A percentile compares a stretch with the other conserved stretches of the same genome.
These are phyloP conservation scores for Boletellus ananiceps DNA, from an alignment of 768 basidiomycete genomes.

Conservation along the genomic window DNA sequence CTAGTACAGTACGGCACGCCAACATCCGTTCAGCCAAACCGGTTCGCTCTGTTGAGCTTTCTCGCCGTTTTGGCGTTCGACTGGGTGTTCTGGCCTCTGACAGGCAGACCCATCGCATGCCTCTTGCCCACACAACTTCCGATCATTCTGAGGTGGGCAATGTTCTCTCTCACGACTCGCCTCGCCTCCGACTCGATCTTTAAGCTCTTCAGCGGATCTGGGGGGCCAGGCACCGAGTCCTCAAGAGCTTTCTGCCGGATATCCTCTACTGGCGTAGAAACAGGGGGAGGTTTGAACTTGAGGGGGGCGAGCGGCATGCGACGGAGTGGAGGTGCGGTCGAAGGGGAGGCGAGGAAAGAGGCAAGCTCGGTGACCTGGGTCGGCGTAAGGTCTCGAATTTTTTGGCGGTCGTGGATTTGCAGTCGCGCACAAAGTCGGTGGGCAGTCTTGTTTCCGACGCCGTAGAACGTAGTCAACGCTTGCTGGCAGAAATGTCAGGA, in stretches of 20 bases:
- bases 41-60: conserved; percentile 83
- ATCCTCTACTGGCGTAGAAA: conserved; percentile 31
- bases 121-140: conserved; percentile 90
- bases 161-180: conserved; percentile 82
- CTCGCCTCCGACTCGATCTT: conserved; percentile 86
- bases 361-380: conserved; percentile 88
- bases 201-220: conserved; percentile 67
- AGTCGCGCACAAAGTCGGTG: conserved; percentile 85
- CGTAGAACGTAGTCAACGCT: conserved; percentile 89
- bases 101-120: conserved; percentile 91
- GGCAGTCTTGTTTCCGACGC: conserved; percentile 72
- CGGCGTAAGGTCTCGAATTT: conserved; percentile 77
- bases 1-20: conserved; percentile 11
- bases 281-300: conserved; percentile 45
- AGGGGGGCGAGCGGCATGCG: conserved; percentile 62
- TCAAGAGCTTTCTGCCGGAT: conserved; percentile 26
- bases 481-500: conserved; percentile 44
- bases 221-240: conserved; percentile 33
- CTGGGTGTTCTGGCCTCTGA: conserved; percentile 91
- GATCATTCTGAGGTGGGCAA: conserved; percentile 88
- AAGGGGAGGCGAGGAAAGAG: conserved; percentile 88
- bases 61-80: conserved; percentile 87
- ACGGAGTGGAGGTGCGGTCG: conserved; percentile 63
- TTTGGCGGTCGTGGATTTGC: conserved; percentile 83
- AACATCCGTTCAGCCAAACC: conserved; percentile 38